Evolutionary conservation across 1,284 basidiomycete species (phyloP), one percentile per base, ranked within the genome.

Genomic region (Vanrija pseudolonga): DNA sequence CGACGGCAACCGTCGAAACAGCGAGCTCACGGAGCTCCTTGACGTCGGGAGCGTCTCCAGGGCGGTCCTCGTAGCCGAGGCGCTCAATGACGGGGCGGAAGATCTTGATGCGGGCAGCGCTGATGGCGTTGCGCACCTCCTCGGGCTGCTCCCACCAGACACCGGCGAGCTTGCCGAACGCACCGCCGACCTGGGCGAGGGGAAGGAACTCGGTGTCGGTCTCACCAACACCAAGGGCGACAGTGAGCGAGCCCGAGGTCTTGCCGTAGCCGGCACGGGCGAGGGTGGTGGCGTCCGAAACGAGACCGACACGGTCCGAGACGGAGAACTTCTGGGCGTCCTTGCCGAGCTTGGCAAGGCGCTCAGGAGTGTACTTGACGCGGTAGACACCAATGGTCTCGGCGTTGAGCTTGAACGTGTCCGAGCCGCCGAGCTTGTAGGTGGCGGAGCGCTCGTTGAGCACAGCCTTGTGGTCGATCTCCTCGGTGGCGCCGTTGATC

Each of bases 331-430:
- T 85, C 15, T 86, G 82, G 4, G 90, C 89, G 68, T 92, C 89
- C 42, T 81, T 76, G 14, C 88, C 92, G 56, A 98, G 89, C 70
- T 85, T 85, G 37, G 80, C 79, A 19, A 96, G 82, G 37, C 89
- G 83, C 65, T 90, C 87, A 28, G 89, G 84, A 17, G 87, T 83
- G 77, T 98, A 98, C 24, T 88, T 79, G 32, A 96, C 92, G 47
- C 93, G 89, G 75, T 55, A 98, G 66, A 96, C 89, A 64, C 94
- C 93, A 52, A 84, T 83, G 2, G 91, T 93, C 51, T 87, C 88
- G 15, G 86, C 87, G 72, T 98, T 98, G 57, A 98, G 79, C 78
- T 97, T 96, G 76, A 80, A 83, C 76, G 85, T 88, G 71, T 76
- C 84, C 4, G 83, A 85, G 70, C 89, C 85, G 52, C 54, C 49